Base-by-base conservation (phyloP, 345 rosid genomes). In the Citrus cavaleriei region DNA sequence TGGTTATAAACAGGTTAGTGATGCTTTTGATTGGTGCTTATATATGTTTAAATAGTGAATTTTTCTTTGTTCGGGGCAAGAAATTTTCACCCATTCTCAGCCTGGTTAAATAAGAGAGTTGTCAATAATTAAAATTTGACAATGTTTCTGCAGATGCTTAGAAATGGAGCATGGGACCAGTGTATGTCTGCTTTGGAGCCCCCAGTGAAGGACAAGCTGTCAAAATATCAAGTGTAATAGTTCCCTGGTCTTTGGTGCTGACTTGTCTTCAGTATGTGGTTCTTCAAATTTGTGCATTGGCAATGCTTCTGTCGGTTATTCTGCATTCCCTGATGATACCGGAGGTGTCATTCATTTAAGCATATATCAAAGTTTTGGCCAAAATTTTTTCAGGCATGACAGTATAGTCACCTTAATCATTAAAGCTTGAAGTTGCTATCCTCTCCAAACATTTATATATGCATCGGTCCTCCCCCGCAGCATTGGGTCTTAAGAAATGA, bases 91-190 rank as follows among this genome's bases (percentile, higher is more conserved):
- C 58, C 58, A 19, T 54, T 51, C 57, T 58, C 4, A 8, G 10
- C 62, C 24, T 59, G 28, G 12, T 59, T 59, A 3, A 22, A n/a
- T 59, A 59, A n/a, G 62, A 59, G 62, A 54, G 62, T 22, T 42
- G 54, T 42, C 72, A 40, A 42, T 71, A 54, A 71, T 21, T 61
- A 78, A 40, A 49, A 24, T 54, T 54, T 54, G 58, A 54, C 16
- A 25, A 76, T 78, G 34, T 34, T 73, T 54, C 14, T 79, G 78
- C 97, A 96, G 99, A 87, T 94, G 97, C 92, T 97, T 60, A 84
- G 91, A 60, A 89, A 91, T 82, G 97, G 89, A 66, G 93, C 91
- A 16, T 97, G 98, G 98, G 95, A 91, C 69, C 93, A 93, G 81
- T 97, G 84, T 73, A 85, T 88, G 83, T 91, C 99, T 78, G 91